Evolutionary conservation across 202 grass and related monocot species (phyloP).

Genomic region (Carex arenaria): DNA sequence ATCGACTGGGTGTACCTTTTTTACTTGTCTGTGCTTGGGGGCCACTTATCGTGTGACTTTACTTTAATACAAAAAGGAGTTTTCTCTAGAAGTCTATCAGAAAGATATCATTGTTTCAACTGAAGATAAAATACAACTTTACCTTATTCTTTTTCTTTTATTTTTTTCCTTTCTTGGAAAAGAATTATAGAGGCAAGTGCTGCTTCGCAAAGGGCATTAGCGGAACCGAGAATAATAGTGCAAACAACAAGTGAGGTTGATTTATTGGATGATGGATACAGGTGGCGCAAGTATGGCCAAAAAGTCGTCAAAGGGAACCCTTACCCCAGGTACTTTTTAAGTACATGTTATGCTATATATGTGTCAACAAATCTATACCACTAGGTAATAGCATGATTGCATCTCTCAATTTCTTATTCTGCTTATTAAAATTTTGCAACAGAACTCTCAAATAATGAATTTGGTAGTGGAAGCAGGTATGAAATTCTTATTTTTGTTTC

Average conservation of each 20-base stretch:
- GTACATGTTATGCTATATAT: background rate
- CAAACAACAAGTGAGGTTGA: slow-evolving; percentile 94
- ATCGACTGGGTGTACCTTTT: background rate
- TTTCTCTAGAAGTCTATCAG: background rate
- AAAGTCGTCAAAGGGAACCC: slow-evolving; percentile 99
- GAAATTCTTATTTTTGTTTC: background rate
- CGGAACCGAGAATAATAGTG: slow-evolving; percentile 79
- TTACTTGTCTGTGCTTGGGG: background rate
- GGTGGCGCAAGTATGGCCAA: slow-evolving; percentile 95
- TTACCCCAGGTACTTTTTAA: slow-evolving; percentile 60
- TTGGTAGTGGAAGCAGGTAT: background rate
- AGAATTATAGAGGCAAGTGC: slow-evolving; percentile 32
- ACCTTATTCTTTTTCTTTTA: background rate
- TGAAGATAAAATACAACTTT: slow-evolving; percentile 18
- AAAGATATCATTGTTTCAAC: background rate
- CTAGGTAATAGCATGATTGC: background rate
- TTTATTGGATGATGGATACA: slow-evolving; percentile 97
- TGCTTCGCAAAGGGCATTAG: slow-evolving; percentile 35
- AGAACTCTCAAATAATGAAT: slow-evolving; percentile 1
- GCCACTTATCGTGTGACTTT: background rate
- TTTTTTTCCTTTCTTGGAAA: slow-evolving; percentile 14
- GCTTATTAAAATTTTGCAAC: slow-evolving; percentile 3
- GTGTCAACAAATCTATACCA: background rate
- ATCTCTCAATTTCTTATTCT: background rate
- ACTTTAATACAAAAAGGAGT: background rate